Percentiles rank a stretch among this genome's conserved stretches.
Conservation (phyloP, 129 eudicot species). For the Flaveria trinervia region DNA sequence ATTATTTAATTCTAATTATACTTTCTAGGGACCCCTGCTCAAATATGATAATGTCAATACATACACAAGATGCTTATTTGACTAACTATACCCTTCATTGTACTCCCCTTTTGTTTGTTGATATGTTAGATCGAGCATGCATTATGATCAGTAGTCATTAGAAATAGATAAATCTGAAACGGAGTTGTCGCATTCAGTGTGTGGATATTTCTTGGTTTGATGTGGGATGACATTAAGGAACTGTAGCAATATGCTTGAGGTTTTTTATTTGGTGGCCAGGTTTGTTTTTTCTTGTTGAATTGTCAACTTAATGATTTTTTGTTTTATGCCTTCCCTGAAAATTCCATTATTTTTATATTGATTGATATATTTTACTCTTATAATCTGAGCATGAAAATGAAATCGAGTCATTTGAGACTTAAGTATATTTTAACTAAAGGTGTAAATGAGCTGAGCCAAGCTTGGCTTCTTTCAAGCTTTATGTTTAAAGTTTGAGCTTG, state of each 20-base stretch:
- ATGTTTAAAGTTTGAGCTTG: too few species aligned
- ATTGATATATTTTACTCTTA: background rate
- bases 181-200: constrained; percentile 11
- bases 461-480: too few species aligned
- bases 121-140: constrained; percentile 26
- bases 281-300: constrained; percentile 29
- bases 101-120: constrained; percentile 15
- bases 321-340: constrained; percentile 22
- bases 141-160: constrained; percentile 13
- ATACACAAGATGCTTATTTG: constrained; percentile 30
- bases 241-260: constrained; percentile 32
- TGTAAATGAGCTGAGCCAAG: too few species aligned
- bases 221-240: constrained; percentile 24
- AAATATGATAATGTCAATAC: constrained; percentile 28
- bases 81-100: constrained; percentile 16
- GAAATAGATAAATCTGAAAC: constrained; percentile 14
- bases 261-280: constrained; percentile 20
- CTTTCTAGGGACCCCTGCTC: constrained; percentile 37
- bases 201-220: constrained; percentile 20
- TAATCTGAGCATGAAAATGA: too few species aligned
- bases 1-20: constrained; percentile 26
- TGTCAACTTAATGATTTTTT: constrained; percentile 36
- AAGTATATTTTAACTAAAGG: too few species aligned
- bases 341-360: constrained; percentile 14
- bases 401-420: too few species aligned